phyloP scores from a whole-genome alignment of 768 basidiomycete species.

The Cyclocybe cylindracea region DNA sequence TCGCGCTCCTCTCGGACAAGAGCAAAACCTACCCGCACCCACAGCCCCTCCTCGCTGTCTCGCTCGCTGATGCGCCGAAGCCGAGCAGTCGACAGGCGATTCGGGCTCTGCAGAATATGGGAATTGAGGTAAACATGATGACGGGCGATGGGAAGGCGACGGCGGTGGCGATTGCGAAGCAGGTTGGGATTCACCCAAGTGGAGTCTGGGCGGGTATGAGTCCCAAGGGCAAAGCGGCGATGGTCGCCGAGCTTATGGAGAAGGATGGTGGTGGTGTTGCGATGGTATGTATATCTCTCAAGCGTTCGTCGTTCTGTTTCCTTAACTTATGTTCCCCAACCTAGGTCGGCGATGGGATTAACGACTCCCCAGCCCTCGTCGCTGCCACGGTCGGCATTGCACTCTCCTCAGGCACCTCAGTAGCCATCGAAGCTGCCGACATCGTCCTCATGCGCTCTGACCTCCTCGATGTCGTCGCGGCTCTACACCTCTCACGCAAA shows the following conservation, averaged over 20 bases:
- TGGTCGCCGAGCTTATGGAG: constrained; percentile 80
- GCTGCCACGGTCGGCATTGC: constrained; percentile 97
- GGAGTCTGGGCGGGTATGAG: constrained; percentile 92
- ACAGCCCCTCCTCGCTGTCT: constrained; percentile 74
- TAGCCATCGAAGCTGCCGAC: constrained; percentile 98
- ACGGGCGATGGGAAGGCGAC: constrained; percentile 91
- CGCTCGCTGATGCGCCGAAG: constrained; percentile 87
- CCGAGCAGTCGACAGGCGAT: constrained; percentile 84
- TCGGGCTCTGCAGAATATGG: constrained; percentile 80
- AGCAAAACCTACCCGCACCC: constrained; percentile 37
- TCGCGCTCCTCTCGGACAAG: constrained; percentile 53
- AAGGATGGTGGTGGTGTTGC: constrained; percentile 75
- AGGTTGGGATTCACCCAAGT: constrained; percentile 84
- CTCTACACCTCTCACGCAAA: constrained; percentile 83
- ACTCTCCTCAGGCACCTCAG: constrained; percentile 92
- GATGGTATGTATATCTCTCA: constrained; percentile 62
- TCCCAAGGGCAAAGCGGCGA: constrained; percentile 91
- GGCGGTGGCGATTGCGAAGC: constrained; percentile 84
- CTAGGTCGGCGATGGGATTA: constrained; percentile 98
- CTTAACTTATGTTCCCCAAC: constrained; percentile 4
- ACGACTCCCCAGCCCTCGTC: constrained; percentile 96
- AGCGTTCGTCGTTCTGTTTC: not conserved
- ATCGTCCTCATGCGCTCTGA: constrained; percentile 98
- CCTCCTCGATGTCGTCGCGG: constrained; percentile 95
- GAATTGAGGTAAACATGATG: constrained; percentile 90